Conservation (phyloP, 345 rosid species). For the Brassica napus region Da-Ae NC_063441.1:21005501-21006000, state of each 20-base stretch:
- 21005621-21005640: not conserved
- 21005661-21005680: no score
- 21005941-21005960: constrained; percentile 67
- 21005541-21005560: constrained; percentile 53
- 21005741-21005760: no score
- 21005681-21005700: no score
- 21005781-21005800: no score
- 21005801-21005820: constrained; percentile 47
- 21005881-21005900: constrained; percentile 61
- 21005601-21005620: not conserved
- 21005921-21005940: constrained; percentile 86
- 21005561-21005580: constrained; percentile 46
- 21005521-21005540: constrained; percentile 52
- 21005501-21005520: constrained; percentile 57
- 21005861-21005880: constrained; percentile 65
- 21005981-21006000: constrained; percentile 70
- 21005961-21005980: constrained; percentile 61
- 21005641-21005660: no score
- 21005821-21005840: constrained; percentile 71
- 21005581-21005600: constrained; percentile 8
- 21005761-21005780: no score
- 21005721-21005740: no score
- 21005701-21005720: no score
- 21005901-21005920: constrained; percentile 72
- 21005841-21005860: constrained; percentile 56